A percentile compares a stretch with the other conserved stretches of the same genome.
Evolutionary conservation across 169 alveolate genomes (phyloP).

Genomic region (Prorocentrum cordatum): DNA sequence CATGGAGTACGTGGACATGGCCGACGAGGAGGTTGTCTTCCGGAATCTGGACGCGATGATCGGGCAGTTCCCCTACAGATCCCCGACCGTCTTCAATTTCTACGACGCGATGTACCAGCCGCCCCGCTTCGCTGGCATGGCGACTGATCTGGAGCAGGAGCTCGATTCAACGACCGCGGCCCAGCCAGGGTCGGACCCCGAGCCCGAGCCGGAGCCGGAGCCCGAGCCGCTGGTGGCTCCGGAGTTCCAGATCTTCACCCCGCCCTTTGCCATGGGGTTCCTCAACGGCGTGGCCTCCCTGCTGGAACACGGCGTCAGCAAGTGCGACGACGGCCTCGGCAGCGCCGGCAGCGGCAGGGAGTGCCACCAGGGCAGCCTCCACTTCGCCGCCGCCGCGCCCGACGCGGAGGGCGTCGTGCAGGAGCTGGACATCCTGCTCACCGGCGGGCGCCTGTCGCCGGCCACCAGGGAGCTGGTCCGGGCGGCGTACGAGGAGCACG

Average conservation of each 20-base stretch:
- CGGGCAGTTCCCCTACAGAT: slow-evolving; percentile 40
- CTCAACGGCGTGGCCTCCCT: slow-evolving; percentile 12
- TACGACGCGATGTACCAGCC: slow-evolving; percentile 37
- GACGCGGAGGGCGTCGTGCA: too few relatives aligned
- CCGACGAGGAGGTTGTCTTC: neutral
- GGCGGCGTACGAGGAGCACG: too few relatives aligned
- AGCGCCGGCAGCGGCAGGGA: neutral
- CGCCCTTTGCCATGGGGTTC: neutral
- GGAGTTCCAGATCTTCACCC: slow-evolving; percentile 39
- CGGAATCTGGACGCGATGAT: neutral
- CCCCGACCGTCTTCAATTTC: slow-evolving; percentile 69
- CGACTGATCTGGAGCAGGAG: too few relatives aligned
- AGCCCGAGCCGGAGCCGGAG: too few relatives aligned
- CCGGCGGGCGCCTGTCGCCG: too few relatives aligned
- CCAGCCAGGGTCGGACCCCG: too few relatives aligned
- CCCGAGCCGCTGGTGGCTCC: slow-evolving; percentile 18
- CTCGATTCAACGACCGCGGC: too few relatives aligned
- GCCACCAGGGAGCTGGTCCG: too few relatives aligned
- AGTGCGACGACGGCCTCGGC: slow-evolving; percentile 7
- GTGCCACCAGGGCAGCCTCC: too few relatives aligned
- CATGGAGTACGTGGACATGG: slow-evolving; percentile 3
- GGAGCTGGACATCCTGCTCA: too few relatives aligned
- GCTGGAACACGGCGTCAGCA: slow-evolving; percentile 7
- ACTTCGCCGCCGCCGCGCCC: too few relatives aligned
- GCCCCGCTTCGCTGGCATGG: neutral